Evolutionary conservation across 1,284 basidiomycete species (phyloP).

Genomic region (Ceratobasidium sp.): DNA sequence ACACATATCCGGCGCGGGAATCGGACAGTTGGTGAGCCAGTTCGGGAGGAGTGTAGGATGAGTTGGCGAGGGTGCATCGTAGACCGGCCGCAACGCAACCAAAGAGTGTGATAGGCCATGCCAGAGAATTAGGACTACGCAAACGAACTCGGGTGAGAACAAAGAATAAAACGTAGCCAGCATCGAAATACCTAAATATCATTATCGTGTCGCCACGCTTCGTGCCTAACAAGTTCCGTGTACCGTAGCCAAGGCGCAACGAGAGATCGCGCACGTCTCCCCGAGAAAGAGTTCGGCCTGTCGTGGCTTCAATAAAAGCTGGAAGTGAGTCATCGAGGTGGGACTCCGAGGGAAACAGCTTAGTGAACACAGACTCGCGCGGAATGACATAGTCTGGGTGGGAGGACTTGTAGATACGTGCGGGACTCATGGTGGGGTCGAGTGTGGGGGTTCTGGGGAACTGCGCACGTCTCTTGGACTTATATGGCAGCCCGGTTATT

Average conservation of each 20-base stretch:
- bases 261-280: slow-evolving; percentile 68
- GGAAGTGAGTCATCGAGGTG: slow-evolving; percentile 60
- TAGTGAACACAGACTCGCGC: slow-evolving; percentile 67
- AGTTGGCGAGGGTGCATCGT: slow-evolving; percentile 64
- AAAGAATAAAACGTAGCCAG: slow-evolving; percentile 3
- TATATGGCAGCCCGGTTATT: too few relatives aligned
- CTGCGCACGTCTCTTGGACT: too few relatives aligned
- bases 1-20: slow-evolving; percentile 67
- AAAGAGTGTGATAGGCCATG: slow-evolving; percentile 73
- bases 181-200: slow-evolving; percentile 62
- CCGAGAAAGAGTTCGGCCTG: slow-evolving; percentile 70
- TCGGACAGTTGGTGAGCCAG: slow-evolving; percentile 68
- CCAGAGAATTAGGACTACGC: slow-evolving; percentile 67
- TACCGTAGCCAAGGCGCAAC: slow-evolving; percentile 68
- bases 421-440: slow-evolving; percentile 22
- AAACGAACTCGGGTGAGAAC: neutral
- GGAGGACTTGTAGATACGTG: slow-evolving; percentile 54
- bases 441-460: neutral
- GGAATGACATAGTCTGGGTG: slow-evolving; percentile 54
- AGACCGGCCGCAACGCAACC: slow-evolving; percentile 70
- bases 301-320: slow-evolving; percentile 77
- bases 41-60: slow-evolving; percentile 62
- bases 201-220: slow-evolving; percentile 57
- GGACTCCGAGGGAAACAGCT: slow-evolving; percentile 59
- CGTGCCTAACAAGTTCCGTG: slow-evolving; percentile 58